Conservation (phyloP, 176 grass and related monocot species). For the Aegilops umbellulata region DNA sequence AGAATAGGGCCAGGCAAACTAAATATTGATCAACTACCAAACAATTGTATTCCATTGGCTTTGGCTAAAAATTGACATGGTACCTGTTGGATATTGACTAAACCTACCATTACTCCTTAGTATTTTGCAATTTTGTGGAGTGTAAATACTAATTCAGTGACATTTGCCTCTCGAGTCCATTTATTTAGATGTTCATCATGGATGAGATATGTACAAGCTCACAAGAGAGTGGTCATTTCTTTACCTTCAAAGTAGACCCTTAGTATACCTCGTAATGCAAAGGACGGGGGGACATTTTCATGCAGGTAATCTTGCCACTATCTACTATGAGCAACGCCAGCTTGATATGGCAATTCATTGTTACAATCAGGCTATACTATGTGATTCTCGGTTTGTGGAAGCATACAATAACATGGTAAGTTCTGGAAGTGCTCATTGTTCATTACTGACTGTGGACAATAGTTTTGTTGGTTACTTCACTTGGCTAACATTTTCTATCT, state of each 20-base stretch:
- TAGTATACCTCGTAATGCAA: slow-evolving; percentile 28
- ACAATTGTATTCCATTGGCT: background rate
- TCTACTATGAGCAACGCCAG: slow-evolving; percentile 65
- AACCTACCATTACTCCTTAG: background rate
- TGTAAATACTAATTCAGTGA: slow-evolving; percentile 15
- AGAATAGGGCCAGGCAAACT: background rate
- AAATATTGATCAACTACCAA: background rate
- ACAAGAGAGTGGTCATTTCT: slow-evolving; percentile 30
- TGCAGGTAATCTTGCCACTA: slow-evolving; percentile 73
- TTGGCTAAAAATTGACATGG: background rate
- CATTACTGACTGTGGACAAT: background rate
- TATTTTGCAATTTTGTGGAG: background rate
- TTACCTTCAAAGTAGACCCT: slow-evolving; percentile 33
- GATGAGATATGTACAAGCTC: slow-evolving; percentile 24
- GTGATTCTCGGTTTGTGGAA: slow-evolving; percentile 57
- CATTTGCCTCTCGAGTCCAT: slow-evolving; percentile 18
- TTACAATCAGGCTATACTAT: slow-evolving; percentile 56
- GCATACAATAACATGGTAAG: slow-evolving; percentile 70
- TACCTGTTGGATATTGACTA: slow-evolving; percentile 11
- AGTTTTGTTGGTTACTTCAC: slow-evolving; percentile 3
- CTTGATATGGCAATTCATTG: slow-evolving; percentile 64
- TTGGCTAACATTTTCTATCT: background rate
- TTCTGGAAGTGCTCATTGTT: background rate
- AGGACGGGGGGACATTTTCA: slow-evolving; percentile 51
- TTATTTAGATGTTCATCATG: slow-evolving; percentile 32